phyloP scores from a whole-genome alignment of 257 asterid species.

The Penstemon barbatus region DNA sequence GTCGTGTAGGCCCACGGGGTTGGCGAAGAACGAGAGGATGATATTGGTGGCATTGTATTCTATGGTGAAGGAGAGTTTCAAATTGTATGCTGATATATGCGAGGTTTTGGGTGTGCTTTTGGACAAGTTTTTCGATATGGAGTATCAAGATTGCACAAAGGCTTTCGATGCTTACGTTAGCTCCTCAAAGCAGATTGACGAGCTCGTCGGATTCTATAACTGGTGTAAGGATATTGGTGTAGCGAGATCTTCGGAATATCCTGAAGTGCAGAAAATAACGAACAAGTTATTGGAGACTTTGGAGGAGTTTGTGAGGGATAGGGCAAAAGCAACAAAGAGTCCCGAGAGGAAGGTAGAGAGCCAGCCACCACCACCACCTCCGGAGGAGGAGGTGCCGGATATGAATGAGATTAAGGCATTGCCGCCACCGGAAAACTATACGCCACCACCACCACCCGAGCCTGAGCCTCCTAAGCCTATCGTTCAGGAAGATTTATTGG shows the following conservation, averaged over 20 bases:
- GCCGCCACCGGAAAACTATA: constrained; percentile 68
- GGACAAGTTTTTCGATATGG: constrained; percentile 80
- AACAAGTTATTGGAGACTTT: constrained; percentile 70
- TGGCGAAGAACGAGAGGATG: constrained; percentile 79
- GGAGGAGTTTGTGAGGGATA: constrained; percentile 84
- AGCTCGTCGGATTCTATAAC: constrained; percentile 55
- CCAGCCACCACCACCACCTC: constrained; percentile 32
- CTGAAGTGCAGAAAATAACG: constrained; percentile 71
- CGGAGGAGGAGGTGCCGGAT: constrained; percentile 53
- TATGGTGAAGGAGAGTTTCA: constrained; percentile 65
- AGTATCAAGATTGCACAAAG: constrained; percentile 70
- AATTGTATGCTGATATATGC: constrained; percentile 71
- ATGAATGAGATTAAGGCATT: constrained; percentile 74
- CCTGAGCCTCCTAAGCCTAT: constrained; percentile 59
- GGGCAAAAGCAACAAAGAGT: constrained; percentile 70
- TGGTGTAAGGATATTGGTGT: constrained; percentile 84
- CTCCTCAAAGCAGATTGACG: constrained; percentile 76
- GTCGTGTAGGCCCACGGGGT: constrained; percentile 67
- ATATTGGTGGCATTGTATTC: constrained; percentile 65
- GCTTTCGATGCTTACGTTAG: constrained; percentile 65
- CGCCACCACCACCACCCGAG: constrained; percentile 60
- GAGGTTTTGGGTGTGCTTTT: constrained; percentile 71
- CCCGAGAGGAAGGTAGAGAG: constrained; percentile 61
- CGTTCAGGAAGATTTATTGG: constrained; percentile 58
- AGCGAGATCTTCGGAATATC: constrained; percentile 68